Conservation (phyloP, 768 basidiomycete species). For the Lentinula guzmanii region DNA sequence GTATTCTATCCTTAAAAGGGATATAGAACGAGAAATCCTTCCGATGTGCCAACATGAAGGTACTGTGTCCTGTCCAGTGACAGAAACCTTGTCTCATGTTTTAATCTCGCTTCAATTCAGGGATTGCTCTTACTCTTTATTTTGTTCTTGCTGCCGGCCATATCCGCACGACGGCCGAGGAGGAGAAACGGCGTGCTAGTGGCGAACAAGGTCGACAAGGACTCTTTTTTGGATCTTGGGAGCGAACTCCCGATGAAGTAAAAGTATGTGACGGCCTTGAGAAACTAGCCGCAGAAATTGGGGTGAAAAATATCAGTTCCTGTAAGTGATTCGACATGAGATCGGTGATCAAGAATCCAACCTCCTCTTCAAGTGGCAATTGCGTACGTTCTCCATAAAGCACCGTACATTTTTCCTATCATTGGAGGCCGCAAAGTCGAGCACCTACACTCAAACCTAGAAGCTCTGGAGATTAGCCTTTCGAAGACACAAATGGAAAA, state of each 20-base stretch:
- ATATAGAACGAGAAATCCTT: constrained; percentile 42
- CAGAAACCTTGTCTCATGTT: not conserved
- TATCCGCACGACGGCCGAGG: constrained; percentile 23
- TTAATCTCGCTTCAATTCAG: not conserved
- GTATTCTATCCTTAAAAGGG: constrained; percentile 29
- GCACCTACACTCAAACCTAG: constrained; percentile 31
- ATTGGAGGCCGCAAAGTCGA: constrained; percentile 30
- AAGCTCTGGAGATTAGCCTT: constrained; percentile 31
- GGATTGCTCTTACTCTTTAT: constrained; percentile 2
- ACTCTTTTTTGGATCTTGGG: constrained; percentile 28
- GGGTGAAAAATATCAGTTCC: constrained; percentile 40
- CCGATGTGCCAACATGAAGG: constrained; percentile 25
- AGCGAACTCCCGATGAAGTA: constrained; percentile 38
- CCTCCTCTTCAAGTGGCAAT: constrained; percentile 26
- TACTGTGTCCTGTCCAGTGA: constrained; percentile 15
- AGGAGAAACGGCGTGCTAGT: constrained; percentile 18
- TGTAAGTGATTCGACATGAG: constrained; percentile 22
- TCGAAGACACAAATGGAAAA: constrained; percentile 27
- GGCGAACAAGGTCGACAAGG: constrained; percentile 26
- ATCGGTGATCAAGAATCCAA: not conserved
- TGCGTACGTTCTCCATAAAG: constrained; percentile 26
- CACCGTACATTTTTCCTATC: constrained; percentile 5
- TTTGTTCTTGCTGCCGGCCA: constrained; percentile 23
- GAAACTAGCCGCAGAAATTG: constrained; percentile 46
- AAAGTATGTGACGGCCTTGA: constrained; percentile 38